Evolutionary conservation across 345 rosid species (phyloP), one percentile per base, ranked within the genome.

Genomic region (Trapa bicornis): DNA sequence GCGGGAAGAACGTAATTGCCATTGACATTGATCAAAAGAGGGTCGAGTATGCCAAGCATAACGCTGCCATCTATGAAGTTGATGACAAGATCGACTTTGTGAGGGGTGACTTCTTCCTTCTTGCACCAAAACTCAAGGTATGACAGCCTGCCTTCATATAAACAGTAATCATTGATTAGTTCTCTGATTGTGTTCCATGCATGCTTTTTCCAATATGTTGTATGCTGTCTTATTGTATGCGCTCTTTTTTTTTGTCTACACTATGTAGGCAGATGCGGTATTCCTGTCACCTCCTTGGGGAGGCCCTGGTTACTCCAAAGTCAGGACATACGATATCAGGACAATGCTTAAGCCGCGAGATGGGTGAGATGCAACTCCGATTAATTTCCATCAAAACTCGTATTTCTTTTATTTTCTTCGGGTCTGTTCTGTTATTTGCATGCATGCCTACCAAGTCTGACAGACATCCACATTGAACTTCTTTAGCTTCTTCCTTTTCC

Each of bases 231-330:
- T 37, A 47, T 47, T 43, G 16, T 53, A n/a, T 22, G 29, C 0
- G 58, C 14, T 48, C 17, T 56, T 45, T 41, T 7, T n/a, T n/a
- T 15, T 6, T 53, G 47, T 68, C 71, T 72, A 69, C 83, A 22
- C 29, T 22, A 22, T 22, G 29, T 22, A 90, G 99, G 95, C 91
- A 29, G 89, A 81, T 57, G 81, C 86, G 1, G 87, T 87, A 64
- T 94, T 91, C 80, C 74, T 94, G 72, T 94, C 99, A 41, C 97
- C 97, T 72, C 96, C 99, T 8, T 91, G 99, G 96, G 99, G 99
- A 5, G 97, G 97, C 52, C 99, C 97, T 75, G 86, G 83, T 71
- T 94, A 94, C 72, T 62, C 79, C 33, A 89, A 81, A 86, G 88
- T 74, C 12, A 66, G 75, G 75, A 80, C 72, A 35, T 94, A 91